phyloP scores from a whole-genome alignment of 2,329 filamentous ascomycete genomes.

The Fusarium tanahbumbuense region DNA sequence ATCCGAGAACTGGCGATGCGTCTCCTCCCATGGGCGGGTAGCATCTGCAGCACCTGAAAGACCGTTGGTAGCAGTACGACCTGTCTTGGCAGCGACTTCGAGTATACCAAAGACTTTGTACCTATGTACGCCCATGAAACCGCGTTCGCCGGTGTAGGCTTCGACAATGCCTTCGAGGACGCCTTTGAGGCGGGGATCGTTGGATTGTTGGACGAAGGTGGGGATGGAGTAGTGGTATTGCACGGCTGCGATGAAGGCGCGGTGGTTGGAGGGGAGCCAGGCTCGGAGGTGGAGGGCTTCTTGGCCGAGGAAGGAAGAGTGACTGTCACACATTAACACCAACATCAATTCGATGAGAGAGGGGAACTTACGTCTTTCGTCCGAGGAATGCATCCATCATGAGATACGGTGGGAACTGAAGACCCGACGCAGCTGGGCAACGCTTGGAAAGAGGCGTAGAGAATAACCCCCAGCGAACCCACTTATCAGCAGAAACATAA shows the following conservation, averaged over 20 bases:
- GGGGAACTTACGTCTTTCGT: conserved; percentile 51
- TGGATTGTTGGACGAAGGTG: conserved; percentile 63
- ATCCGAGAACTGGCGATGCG: conserved; percentile 36
- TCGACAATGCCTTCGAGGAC: conserved; percentile 66
- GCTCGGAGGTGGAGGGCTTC: conserved; percentile 65
- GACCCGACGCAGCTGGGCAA: conserved; percentile 62
- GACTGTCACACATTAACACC: background rate
- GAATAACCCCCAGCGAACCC: conserved; percentile 65
- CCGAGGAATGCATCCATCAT: conserved; percentile 67
- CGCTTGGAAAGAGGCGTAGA: conserved; percentile 62
- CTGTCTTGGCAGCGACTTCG: conserved; percentile 65
- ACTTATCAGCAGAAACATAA: conserved; percentile 60
- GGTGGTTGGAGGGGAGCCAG: conserved; percentile 65
- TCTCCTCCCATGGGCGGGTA: conserved; percentile 37
- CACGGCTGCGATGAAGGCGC: conserved; percentile 66
- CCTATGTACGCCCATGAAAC: conserved; percentile 67
- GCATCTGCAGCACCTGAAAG: conserved; percentile 58
- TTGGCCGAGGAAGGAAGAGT: conserved; percentile 60
- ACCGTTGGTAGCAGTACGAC: conserved; percentile 64
- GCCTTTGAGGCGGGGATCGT: conserved; percentile 62
- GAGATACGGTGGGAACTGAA: conserved; percentile 65
- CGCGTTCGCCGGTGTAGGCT: conserved; percentile 65
- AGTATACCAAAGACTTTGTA: conserved; percentile 69
- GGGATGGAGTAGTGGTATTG: conserved; percentile 66
- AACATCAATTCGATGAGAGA: too few relatives aligned